phyloP scores from a whole-genome alignment of 331 rosid species.

The Cydonia oblonga region DNA sequence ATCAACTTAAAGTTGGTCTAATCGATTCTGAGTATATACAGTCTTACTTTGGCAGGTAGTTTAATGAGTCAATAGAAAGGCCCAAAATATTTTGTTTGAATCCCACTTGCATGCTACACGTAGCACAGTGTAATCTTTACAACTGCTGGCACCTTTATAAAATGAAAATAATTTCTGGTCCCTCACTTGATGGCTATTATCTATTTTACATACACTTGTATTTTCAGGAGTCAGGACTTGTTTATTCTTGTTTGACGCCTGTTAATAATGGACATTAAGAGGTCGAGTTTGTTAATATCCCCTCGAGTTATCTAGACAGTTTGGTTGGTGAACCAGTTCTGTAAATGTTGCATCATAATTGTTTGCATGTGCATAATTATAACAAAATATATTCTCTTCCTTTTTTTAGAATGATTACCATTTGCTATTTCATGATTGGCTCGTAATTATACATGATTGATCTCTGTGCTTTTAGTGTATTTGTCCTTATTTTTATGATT shows the following conservation, averaged over 20 bases:
- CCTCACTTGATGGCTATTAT: neutral
- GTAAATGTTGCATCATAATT: neutral
- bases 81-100: neutral
- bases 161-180: neutral
- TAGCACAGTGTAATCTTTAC: neutral
- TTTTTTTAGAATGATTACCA: neutral
- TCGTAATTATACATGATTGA: neutral
- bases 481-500: neutral
- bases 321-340: neutral
- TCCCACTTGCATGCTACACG: neutral
- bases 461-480: neutral
- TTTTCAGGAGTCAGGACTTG: neutral
- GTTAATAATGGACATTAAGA: neutral
- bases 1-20: neutral
- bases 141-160: neutral
- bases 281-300: neutral
- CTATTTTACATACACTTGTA: neutral
- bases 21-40: neutral
- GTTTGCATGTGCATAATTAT: neutral
- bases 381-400: neutral
- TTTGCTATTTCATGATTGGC: neutral
- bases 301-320: neutral
- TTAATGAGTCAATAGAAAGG: neutral
- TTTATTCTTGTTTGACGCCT: neutral
- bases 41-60: neutral